These are phyloP conservation scores for Petunia hybrid DNA, from an alignment of 305 asterid species.

Conservation along the genomic window DNA sequence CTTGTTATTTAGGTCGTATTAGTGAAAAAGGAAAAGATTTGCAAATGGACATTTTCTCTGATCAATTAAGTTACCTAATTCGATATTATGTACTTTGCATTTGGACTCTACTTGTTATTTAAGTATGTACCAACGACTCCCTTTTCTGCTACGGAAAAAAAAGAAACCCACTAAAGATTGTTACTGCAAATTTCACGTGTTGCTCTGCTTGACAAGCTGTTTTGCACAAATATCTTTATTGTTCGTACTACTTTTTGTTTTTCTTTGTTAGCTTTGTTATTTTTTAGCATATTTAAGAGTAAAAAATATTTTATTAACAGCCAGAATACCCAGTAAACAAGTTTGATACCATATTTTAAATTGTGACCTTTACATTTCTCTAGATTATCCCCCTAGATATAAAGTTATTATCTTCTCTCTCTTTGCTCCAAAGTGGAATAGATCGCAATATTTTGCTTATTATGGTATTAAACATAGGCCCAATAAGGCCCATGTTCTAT, in stretches of 20 bases:
- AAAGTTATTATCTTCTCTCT: too few species aligned
- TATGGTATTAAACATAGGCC: too few species aligned
- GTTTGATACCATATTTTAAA: too few species aligned
- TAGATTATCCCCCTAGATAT: too few species aligned
- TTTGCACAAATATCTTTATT: not conserved
- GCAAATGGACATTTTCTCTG: not conserved
- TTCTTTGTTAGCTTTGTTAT: not conserved
- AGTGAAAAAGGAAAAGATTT: not conserved
- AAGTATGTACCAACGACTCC: not conserved
- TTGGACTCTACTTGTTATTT: constrained; percentile 17
- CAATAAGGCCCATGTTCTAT: too few species aligned
- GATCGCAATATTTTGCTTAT: too few species aligned
- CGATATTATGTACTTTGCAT: not conserved
- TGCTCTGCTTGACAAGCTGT: constrained; percentile 9
- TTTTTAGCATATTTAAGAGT: not conserved
- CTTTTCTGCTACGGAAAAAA: not conserved
- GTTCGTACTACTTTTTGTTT: not conserved
- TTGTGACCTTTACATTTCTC: too few species aligned
- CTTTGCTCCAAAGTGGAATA: too few species aligned
- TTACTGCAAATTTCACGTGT: constrained; percentile 24
- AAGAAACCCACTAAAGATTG: not conserved
- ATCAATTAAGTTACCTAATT: constrained; percentile 27
- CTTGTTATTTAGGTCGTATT: not conserved
- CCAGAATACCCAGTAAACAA: too few species aligned
- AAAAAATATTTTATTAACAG: not conserved